These are phyloP conservation scores for Phycomyces nitens DNA, from an alignment of 192 early-diverging fungal species.

Conservation along the genomic window DNA sequence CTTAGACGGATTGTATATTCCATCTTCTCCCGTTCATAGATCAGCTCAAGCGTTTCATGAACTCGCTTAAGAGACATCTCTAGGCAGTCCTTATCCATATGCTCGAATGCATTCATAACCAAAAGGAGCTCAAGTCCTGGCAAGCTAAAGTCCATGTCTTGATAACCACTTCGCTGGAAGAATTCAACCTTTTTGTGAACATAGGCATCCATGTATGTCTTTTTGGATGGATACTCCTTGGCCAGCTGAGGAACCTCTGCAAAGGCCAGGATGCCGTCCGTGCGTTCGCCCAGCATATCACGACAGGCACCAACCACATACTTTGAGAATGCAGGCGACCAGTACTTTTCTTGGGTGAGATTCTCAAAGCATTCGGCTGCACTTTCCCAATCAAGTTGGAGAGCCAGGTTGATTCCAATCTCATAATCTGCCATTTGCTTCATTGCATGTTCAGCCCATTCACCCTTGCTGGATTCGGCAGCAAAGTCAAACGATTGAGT, in stretches of 20 bases:
- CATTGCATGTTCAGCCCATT: constrained; percentile 44
- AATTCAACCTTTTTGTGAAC: constrained; percentile 44
- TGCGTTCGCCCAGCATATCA: constrained; percentile 60
- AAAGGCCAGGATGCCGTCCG: constrained; percentile 72
- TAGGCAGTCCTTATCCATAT: constrained; percentile 41
- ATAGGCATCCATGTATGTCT: constrained; percentile 50
- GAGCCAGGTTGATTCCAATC: constrained; percentile 45
- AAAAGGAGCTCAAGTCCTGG: constrained; percentile 48
- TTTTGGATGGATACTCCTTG: constrained; percentile 35
- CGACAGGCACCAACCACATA: constrained; percentile 50
- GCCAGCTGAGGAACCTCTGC: constrained; percentile 44
- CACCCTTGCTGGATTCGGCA: constrained; percentile 28
- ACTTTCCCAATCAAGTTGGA: constrained; percentile 45
- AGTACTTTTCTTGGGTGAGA: constrained; percentile 46
- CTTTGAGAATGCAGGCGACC: constrained; percentile 51
- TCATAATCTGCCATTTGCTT: constrained; percentile 49
- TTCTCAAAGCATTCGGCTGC: constrained; percentile 39
- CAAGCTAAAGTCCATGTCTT: constrained; percentile 41
- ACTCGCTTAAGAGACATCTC: constrained; percentile 26
- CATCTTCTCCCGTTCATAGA: constrained; percentile 34
- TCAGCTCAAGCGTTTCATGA: constrained; percentile 21
- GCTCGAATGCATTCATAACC: constrained; percentile 47
- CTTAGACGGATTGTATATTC: constrained; percentile 35
- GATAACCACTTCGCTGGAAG: constrained; percentile 43
- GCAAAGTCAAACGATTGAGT: constrained; percentile 35